Conservation (phyloP, 805 yeast species). For the Debaryomyces tyrocola region DNA sequence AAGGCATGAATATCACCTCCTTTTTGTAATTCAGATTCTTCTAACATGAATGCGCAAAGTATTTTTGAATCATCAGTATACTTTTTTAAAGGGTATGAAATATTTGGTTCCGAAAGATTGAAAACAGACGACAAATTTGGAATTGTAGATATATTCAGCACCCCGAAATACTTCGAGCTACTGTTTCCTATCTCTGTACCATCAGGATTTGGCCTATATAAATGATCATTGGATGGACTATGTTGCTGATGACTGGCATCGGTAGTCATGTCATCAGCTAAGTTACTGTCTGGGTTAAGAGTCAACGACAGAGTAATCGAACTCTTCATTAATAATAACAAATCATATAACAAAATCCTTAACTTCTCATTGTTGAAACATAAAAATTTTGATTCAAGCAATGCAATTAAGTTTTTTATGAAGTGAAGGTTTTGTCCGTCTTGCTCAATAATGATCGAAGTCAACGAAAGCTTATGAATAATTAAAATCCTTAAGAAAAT, state of each 20-base stretch:
- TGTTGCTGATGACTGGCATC: not conserved
- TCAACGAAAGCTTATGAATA: conserved; percentile 54
- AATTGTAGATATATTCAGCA: not conserved
- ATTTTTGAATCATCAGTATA: conserved; percentile 15
- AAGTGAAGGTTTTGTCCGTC: conserved; percentile 45
- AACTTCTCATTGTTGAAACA: conserved; percentile 41
- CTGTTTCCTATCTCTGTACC: not conserved
- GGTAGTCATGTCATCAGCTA: conserved; percentile 6
- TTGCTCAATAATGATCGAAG: conserved; percentile 43
- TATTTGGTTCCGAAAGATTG: conserved; percentile 29
- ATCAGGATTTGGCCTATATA: not conserved
- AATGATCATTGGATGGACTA: not conserved
- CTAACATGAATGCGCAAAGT: conserved; percentile 24
- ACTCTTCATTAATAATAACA: conserved; percentile 52
- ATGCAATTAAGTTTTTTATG: conserved; percentile 44
- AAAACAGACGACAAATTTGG: conserved; percentile 17
- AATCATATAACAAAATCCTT: conserved; percentile 58
- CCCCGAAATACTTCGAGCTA: not conserved
- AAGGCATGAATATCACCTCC: conserved; percentile 34
- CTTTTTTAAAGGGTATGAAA: conserved; percentile 17
- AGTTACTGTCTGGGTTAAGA: conserved; percentile 4
- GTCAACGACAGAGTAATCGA: conserved; percentile 25
- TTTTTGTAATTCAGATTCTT: conserved; percentile 28
- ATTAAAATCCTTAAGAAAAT: conserved; percentile 55
- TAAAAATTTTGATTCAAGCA: conserved; percentile 47